These are phyloP conservation scores for Suillus luteus DNA, from an alignment of 768 basidiomycete genomes.

Conservation along the genomic window DNA sequence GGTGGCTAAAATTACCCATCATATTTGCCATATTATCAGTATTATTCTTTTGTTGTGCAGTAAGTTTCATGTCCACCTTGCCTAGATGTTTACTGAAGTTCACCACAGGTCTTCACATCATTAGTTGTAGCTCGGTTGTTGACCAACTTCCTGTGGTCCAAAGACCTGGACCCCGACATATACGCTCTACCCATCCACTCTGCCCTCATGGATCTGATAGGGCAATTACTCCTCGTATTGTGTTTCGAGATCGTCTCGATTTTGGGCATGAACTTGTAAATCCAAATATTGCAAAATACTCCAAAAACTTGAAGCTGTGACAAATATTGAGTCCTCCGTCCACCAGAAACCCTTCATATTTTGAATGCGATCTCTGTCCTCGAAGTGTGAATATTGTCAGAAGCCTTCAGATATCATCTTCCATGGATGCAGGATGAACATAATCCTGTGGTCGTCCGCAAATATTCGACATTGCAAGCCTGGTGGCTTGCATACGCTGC, in stretches of 20 bases:
- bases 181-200: conserved; percentile 94
- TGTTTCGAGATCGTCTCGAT: conserved; percentile 69
- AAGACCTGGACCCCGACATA: conserved; percentile 81
- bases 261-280: conserved; percentile 33
- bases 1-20: conserved; percentile 77
- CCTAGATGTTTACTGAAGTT: conserved; percentile 5
- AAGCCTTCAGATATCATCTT: neutral
- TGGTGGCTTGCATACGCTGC: too few species aligned
- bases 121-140: conserved; percentile 64
- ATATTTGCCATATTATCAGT: conserved; percentile 70
- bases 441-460: too few species aligned
- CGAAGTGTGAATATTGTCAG: neutral
- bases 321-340: neutral
- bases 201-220: conserved; percentile 82
- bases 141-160: conserved; percentile 79
- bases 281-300: neutral
- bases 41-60: conserved; percentile 74
- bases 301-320: neutral
- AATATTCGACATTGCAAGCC: too few species aligned
- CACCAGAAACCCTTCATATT: neutral
- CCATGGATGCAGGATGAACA: neutral
- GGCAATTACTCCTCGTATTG: conserved; percentile 75
- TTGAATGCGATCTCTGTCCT: neutral
- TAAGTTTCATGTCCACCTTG: conserved; percentile 43
- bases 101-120: conserved; percentile 64